A percentile compares a stretch with the other conserved stretches of the same genome.
Evolutionary conservation across 2,329 filamentous ascomycete genomes (phyloP).

Genomic region (Pyrenophora seminiperda): DNA sequence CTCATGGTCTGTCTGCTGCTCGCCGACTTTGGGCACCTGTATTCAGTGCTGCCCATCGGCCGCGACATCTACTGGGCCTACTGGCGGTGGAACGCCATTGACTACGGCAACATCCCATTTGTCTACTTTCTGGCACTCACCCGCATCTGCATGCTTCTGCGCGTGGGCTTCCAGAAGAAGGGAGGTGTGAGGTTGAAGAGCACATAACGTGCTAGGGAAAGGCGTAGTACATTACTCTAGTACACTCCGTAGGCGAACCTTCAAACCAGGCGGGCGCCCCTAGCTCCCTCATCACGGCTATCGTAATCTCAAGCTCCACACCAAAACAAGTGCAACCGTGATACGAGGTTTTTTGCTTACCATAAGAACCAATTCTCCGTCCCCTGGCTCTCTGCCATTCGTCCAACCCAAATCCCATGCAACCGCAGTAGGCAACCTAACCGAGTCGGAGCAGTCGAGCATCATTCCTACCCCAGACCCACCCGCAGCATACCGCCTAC

Average conservation of each 20-base stretch:
- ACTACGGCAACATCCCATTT: slow-evolving; percentile 71
- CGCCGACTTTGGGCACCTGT: slow-evolving; percentile 78
- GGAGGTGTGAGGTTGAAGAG: slow-evolving; percentile 10
- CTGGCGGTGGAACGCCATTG: slow-evolving; percentile 68
- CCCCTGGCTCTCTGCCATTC: not conserved
- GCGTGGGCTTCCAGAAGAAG: slow-evolving; percentile 30
- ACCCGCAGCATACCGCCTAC: slow-evolving; percentile 9
- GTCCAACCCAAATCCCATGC: slow-evolving; percentile 1
- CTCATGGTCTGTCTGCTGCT: slow-evolving; percentile 71
- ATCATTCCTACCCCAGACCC: slow-evolving; percentile 21
- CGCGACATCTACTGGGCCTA: slow-evolving; percentile 67
- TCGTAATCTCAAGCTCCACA: slow-evolving; percentile 14
- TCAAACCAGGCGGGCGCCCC: not conserved
- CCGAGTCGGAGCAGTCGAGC: slow-evolving; percentile 10
- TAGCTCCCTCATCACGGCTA: not conserved
- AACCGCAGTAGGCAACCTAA: slow-evolving; percentile 8
- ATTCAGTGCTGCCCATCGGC: slow-evolving; percentile 66
- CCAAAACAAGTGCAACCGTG: not conserved
- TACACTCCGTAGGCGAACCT: slow-evolving; percentile 2
- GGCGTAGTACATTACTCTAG: too few species aligned
- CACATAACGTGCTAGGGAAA: slow-evolving; percentile 14
- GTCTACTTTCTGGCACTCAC: slow-evolving; percentile 67
- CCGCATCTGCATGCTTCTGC: slow-evolving; percentile 32
- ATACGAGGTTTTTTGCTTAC: not conserved
- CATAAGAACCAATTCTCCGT: slow-evolving; percentile 3